Base-by-base conservation (phyloP, 2,329 filamentous ascomycete species). In the Colletotrichum salicis region DNA sequence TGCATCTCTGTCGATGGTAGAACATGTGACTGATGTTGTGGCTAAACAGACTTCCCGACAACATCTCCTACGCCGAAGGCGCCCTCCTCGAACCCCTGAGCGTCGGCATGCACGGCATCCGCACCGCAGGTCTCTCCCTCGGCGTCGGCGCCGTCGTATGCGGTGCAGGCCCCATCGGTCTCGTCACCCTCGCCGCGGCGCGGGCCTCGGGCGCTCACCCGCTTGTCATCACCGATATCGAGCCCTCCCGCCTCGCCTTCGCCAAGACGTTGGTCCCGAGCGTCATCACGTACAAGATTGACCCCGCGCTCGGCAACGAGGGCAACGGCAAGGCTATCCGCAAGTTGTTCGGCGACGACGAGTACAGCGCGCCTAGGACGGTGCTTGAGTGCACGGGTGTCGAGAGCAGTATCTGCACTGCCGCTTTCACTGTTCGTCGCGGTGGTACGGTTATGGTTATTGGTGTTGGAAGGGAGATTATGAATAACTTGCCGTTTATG, bases 401-500 rank as follows among this genome's bases (percentile, higher is more conserved):
- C 0, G 89, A 93, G 79, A 90, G 85, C 75, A 91, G 89, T 75
- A 84, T 92, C 10, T 83, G 85, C 71, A 90, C 89, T 4, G 90
- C 89, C 1, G 85, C 85, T 6, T 92, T 86, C 72, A 84, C 85
- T 10, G 89, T 85, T 5, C 82, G 89, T 22, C 82, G 89, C 65
- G 90, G 90, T 5, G 91, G 91, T 0, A 84, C 84, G 0, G 82
- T 92, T 24, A 88, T 91, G 81, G 89, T 91, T 1, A 89, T 93
- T 72, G 91, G 91, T 0, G 90, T 92, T 1, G 90, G 90, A 1
- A 86, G 83, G 73, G 81, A 86, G 31, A 83, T 88, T 8, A 90
- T 92, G 87, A 89, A 92, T 73, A 91, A 92, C 72, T 74, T 91
- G 31, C 90, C 90, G 0, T 92, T 92, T 73, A 92, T 92, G 90